A percentile compares a stretch with the other conserved stretches of the same genome.
Conservation (phyloP, 2,329 filamentous ascomycete species). For the Aspergillus fructus region DNA sequence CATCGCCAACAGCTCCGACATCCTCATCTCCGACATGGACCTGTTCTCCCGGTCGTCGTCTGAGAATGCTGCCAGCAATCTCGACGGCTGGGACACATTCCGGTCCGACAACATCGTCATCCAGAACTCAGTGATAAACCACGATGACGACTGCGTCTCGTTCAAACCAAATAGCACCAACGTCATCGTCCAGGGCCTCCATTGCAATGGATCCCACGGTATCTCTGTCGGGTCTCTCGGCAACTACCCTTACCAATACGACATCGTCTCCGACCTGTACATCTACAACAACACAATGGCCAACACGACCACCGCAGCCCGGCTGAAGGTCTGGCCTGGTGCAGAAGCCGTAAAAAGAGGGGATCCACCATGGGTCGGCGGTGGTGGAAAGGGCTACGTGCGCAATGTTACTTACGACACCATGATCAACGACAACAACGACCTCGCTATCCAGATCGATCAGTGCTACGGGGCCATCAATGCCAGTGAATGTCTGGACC, state of each 20-base stretch:
- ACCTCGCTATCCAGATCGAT: conserved; percentile 29
- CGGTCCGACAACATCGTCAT: conserved; percentile 63
- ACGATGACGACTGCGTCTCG: conserved; percentile 69
- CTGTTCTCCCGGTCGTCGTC: conserved; percentile 57
- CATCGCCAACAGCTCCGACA: conserved; percentile 64
- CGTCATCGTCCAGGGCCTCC: conserved; percentile 65
- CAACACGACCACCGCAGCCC: conserved; percentile 57
- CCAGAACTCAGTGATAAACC: conserved; percentile 64
- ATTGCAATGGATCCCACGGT: conserved; percentile 69
- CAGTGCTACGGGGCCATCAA: conserved; percentile 2
- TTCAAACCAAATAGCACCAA: conserved; percentile 74
- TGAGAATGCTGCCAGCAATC: conserved; percentile 61
- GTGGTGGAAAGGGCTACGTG: conserved; percentile 63
- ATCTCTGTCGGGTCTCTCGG: conserved; percentile 70
- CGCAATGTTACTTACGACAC: conserved; percentile 67
- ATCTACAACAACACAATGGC: conserved; percentile 61
- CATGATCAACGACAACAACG: conserved; percentile 61
- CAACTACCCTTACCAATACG: conserved; percentile 63
- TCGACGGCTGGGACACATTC: conserved; percentile 58
- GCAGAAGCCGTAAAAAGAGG: conserved; percentile 54
- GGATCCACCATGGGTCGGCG: conserved; percentile 58
- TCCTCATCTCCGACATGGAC: conserved; percentile 61
- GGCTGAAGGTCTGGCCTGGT: conserved; percentile 74
- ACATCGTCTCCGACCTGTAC: conserved; percentile 69
- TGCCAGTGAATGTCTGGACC: background rate